These are phyloP conservation scores for Eucalyptus virginea DNA, from an alignment of 345 rosid genomes.

Conservation along the genomic window DNA sequence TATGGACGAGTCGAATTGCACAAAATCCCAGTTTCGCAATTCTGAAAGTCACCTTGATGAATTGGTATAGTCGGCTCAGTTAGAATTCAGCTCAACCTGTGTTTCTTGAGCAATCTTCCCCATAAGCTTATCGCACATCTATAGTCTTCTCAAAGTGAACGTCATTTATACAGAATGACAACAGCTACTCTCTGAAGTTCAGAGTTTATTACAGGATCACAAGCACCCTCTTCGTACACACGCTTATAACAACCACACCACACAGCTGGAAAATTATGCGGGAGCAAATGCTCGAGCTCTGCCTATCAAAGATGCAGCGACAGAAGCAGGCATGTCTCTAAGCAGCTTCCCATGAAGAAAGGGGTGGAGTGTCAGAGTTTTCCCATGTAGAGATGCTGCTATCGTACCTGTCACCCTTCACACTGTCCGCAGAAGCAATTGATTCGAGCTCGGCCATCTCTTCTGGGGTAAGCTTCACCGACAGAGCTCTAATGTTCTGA, in stretches of 20 bases:
- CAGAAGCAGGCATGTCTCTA: too few relatives aligned
- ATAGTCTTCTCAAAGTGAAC: not conserved
- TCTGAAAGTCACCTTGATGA: not conserved
- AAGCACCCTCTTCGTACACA: not conserved
- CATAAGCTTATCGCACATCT: not conserved
- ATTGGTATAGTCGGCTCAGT: not conserved
- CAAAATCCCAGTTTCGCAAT: not conserved
- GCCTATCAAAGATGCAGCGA: too few relatives aligned
- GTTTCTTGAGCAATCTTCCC: too few relatives aligned
- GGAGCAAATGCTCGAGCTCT: too few relatives aligned
- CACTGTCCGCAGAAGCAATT: conserved; percentile 22
- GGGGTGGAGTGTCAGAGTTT: too few relatives aligned
- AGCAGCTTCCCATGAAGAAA: too few relatives aligned
- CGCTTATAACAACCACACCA: too few relatives aligned
- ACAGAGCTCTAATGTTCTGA: conserved; percentile 15
- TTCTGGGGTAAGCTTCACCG: conserved; percentile 38
- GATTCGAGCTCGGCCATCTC: conserved; percentile 51
- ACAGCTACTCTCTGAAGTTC: not conserved
- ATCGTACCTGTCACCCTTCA: conserved; percentile 18
- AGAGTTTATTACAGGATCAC: not conserved
- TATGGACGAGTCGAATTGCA: not conserved
- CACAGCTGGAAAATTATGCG: too few relatives aligned
- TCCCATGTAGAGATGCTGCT: too few relatives aligned
- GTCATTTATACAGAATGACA: not conserved
- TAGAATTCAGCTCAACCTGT: too few relatives aligned